Conservation (phyloP, 2,329 filamentous ascomycete genomes). For the Keithomyces neogunnii region DNA sequence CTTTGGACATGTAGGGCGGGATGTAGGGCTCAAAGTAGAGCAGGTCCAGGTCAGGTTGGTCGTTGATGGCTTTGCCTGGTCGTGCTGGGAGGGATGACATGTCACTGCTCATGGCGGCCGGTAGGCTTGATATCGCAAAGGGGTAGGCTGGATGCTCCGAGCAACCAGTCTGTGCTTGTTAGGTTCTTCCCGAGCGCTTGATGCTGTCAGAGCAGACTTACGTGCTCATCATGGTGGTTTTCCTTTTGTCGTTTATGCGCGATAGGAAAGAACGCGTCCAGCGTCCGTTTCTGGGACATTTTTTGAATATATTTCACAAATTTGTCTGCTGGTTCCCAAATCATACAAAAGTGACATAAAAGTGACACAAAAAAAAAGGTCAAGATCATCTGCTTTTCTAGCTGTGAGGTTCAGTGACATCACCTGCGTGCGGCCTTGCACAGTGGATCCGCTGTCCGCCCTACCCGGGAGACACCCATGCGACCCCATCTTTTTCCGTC, state of each 20-base stretch:
- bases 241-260: conserved; percentile 20
- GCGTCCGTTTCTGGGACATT: conserved; percentile 37
- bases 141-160: conserved; percentile 39
- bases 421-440: neutral
- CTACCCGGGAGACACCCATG: neutral
- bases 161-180: neutral
- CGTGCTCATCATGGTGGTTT: neutral
- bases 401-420: conserved; percentile 2
- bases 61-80: conserved; percentile 47
- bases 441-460: too few species aligned
- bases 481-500: conserved; percentile 17
- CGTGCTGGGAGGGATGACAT: conserved; percentile 39
- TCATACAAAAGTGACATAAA: too few species aligned
- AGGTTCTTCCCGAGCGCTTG: neutral
- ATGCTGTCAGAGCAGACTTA: neutral
- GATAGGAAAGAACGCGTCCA: conserved; percentile 57
- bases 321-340: too few species aligned
- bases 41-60: conserved; percentile 63
- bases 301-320: neutral
- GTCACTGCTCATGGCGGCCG: conserved; percentile 27
- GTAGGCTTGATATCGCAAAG: conserved; percentile 38
- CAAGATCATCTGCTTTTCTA: too few species aligned
- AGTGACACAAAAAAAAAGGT: too few species aligned
- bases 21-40: conserved; percentile 71
- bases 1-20: conserved; percentile 42